Evolutionary conservation across 768 basidiomycete genomes (phyloP), one percentile per base, ranked within the genome.

Genomic region (Cystofilobasidium bisporidii): DNA sequence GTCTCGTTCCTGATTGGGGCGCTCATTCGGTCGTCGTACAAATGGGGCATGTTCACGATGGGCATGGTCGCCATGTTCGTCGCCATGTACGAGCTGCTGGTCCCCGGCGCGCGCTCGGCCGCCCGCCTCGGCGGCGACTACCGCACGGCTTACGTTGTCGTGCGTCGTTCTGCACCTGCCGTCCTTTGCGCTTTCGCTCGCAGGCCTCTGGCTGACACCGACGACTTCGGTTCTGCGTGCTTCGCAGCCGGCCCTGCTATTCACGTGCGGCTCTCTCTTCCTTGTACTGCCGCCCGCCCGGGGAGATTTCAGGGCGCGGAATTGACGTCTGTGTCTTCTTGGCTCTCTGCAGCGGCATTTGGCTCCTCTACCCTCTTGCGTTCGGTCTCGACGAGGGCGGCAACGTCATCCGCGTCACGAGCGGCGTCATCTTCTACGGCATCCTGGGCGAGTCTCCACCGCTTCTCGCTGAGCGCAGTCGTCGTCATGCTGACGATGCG

Each of bases 321-420:
- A 8, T 53, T 10, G 26, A 12, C 24, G 18, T 53, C 15, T 24
- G 45, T 24, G 4, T 18, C 45, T 18, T 4, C 48, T 24, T 6
- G 41, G 3, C 48, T 50, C n/a, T n/a, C n/a, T 55, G 24, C 28
- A 56, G 80, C n/a, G 79, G 83, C 75, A 77, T 84, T 71, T 84
- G 82, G 81, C 64, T 81, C 65, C 71, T 83, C n/a, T 84, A 84
- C 76, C 82, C 84, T 14, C 80, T 85, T 69, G 79, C 78, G 83
- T 83, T 36, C 36, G 83, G 81, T 55, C 76, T 82, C 38, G 79
- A 79, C 30, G 83, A 84, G 65, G 83, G 83, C n/a, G 77, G 78
- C 14, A 81, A 83, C 73, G 78, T 76, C 66, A 84, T 85, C 72
- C 71, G 79, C 3, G 78, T 81, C 26, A 79, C 80, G 43, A 75